Percentiles rank a stretch among this genome's conserved stretches.
phyloP scores from a whole-genome alignment of 129 eudicot genomes.

The Helianthus tuberosus region DNA sequence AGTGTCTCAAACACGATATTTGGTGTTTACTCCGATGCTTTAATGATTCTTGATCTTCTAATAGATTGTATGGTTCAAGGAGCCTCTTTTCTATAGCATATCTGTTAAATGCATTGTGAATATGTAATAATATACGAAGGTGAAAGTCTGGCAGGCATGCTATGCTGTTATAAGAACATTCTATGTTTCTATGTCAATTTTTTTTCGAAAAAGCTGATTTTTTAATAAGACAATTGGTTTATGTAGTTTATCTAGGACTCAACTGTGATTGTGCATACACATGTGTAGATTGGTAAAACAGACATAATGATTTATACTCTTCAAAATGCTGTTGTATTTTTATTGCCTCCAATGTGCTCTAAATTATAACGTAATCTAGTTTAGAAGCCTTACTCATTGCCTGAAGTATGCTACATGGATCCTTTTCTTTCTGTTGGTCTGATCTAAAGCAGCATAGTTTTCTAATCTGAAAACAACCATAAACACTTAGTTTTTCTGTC shows the following conservation, averaged over 20 bases:
- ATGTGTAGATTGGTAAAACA: conserved; percentile 11
- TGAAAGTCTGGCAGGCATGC: conserved; percentile 8
- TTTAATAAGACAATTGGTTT: conserved; percentile 1
- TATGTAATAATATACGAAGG: conserved; percentile 2
- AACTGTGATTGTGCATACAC: conserved; percentile 8
- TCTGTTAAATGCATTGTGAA: not conserved
- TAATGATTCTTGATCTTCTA: not conserved
- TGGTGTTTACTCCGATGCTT: not conserved
- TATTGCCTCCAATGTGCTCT: not conserved
- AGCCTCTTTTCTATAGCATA: not conserved
- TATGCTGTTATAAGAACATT: conserved; percentile 8
- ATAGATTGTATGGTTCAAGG: conserved; percentile 4
- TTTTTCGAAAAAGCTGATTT: not conserved
- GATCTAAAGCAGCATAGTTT: conserved; percentile 19
- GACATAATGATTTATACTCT: conserved; percentile 3
- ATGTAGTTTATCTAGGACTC: conserved; percentile 10
- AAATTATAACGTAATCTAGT: conserved; percentile 4
- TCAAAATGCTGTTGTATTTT: conserved; percentile 8
- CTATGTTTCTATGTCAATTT: not conserved
- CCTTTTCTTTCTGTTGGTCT: not conserved
- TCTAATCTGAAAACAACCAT: conserved; percentile 10
- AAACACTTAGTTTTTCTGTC: conserved; percentile 3
- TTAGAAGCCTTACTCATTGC: conserved; percentile 8
- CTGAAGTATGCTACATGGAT: conserved; percentile 8
- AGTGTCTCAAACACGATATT: not conserved